Evolutionary conservation across 2,329 filamentous ascomycete species (phyloP).

Genomic region (Epichloe sylvatica): DNA sequence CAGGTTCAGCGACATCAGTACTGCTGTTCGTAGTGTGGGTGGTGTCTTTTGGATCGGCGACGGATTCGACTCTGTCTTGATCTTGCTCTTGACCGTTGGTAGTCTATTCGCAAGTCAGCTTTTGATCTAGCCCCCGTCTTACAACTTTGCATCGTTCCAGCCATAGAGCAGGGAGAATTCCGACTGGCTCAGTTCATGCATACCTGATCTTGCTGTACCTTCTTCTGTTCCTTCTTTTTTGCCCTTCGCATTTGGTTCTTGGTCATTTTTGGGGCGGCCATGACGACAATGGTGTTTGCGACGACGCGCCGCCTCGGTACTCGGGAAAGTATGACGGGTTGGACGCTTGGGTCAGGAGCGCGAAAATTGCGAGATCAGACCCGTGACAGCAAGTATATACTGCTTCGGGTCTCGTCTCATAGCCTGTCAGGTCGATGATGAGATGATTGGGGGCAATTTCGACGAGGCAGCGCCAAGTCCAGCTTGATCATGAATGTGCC

Average conservation of each 20-base stretch:
- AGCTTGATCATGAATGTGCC: neutral
- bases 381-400: constrained; percentile 19
- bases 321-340: constrained; percentile 17
- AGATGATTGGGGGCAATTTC: neutral
- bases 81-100: neutral
- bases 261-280: constrained; percentile 60
- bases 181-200: neutral
- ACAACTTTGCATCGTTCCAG: too few relatives aligned
- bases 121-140: neutral
- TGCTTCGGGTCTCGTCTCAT: constrained; percentile 27
- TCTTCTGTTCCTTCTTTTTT: constrained; percentile 91
- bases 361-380: constrained; percentile 21
- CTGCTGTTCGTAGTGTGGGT: neutral
- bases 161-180: neutral
- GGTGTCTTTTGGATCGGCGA: constrained; percentile 15
- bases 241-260: constrained; percentile 91
- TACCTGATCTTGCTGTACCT: constrained; percentile 44
- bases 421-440: neutral
- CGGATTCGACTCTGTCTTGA: constrained; percentile 7
- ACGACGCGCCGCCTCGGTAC: constrained; percentile 14
- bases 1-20: constrained; percentile 16
- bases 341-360: constrained; percentile 21
- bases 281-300: constrained; percentile 24
- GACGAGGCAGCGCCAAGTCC: neutral
- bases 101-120: constrained; percentile 1